phyloP scores from a whole-genome alignment of 805 yeast genomes.

The Schwanniomyces sp. region DNA sequence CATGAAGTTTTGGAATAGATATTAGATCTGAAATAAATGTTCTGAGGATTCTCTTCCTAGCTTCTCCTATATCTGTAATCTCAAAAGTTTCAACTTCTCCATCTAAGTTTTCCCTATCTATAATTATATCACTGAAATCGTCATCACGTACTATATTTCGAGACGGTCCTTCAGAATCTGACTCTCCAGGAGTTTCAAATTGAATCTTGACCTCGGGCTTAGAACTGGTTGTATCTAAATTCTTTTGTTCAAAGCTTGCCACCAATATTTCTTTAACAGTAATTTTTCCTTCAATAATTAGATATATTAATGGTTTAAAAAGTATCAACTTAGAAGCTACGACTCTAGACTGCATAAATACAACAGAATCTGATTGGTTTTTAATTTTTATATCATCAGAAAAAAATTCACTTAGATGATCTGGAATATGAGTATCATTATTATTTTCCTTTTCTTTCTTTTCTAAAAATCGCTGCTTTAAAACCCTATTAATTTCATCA shows the following conservation, averaged over 20 bases:
- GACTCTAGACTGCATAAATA: slow-evolving; percentile 39
- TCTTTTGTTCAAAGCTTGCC: slow-evolving; percentile 19
- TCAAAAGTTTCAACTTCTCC: slow-evolving; percentile 7
- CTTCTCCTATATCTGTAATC: slow-evolving; percentile 20
- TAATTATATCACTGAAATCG: background rate
- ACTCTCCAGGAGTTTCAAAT: slow-evolving; percentile 5
- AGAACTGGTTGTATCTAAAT: background rate
- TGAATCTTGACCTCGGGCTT: slow-evolving; percentile 9
- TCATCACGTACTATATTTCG: background rate
- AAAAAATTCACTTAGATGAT: slow-evolving; percentile 31
- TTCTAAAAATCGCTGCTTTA: slow-evolving; percentile 18
- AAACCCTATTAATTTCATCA: slow-evolving; percentile 25
- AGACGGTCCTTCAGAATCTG: background rate
- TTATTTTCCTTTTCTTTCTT: slow-evolving; percentile 12
- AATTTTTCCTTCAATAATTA: slow-evolving; percentile 29
- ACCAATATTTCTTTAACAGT: slow-evolving; percentile 23
- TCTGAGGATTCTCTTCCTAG: slow-evolving; percentile 22
- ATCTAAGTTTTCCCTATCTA: background rate
- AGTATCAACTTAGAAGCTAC: slow-evolving; percentile 30
- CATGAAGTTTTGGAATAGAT: slow-evolving; percentile 30
- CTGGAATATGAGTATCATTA: slow-evolving; percentile 14
- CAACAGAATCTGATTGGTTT: slow-evolving; percentile 36
- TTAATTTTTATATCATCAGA: slow-evolving; percentile 30
- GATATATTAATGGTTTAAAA: slow-evolving; percentile 34
- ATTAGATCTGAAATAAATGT: slow-evolving; percentile 27